Evolutionary conservation across 2,329 filamentous ascomycete genomes (phyloP).

Genomic region (Fusarium chuoi): DNA sequence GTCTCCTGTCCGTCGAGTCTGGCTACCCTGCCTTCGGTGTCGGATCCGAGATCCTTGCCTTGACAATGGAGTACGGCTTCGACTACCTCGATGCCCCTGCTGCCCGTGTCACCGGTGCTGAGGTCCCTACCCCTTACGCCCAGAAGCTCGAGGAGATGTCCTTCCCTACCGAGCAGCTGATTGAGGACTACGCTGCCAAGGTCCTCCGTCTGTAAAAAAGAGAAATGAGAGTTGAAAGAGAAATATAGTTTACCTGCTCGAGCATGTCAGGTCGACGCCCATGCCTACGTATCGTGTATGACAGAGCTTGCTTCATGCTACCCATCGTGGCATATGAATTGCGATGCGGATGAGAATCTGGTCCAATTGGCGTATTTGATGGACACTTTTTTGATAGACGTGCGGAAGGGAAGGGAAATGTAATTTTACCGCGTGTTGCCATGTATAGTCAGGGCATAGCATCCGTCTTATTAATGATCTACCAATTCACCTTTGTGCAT

Average conservation of each 20-base stretch:
- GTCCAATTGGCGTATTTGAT: constrained; percentile 42
- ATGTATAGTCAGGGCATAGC: constrained; percentile 49
- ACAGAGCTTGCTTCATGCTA: constrained; percentile 28
- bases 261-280: constrained; percentile 17
- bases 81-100: constrained; percentile 97
- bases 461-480: constrained; percentile 48
- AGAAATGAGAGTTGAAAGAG: constrained; percentile 17
- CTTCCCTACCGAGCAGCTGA: constrained; percentile 91
- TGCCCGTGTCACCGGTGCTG: constrained; percentile 92
- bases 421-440: constrained; percentile 56
- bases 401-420: constrained; percentile 49
- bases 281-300: constrained; percentile 16
- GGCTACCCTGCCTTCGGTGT: constrained; percentile 97
- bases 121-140: constrained; percentile 97
- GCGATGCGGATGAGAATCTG: constrained; percentile 28
- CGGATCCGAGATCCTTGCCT: constrained; percentile 88
- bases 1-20: constrained; percentile 90
- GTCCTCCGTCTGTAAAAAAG: constrained; percentile 76
- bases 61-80: constrained; percentile 97
- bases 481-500: constrained; percentile 35
- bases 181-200: constrained; percentile 90
- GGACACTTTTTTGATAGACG: constrained; percentile 50
- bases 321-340: constrained; percentile 27
- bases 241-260: constrained; percentile 23
- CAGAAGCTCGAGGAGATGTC: constrained; percentile 92